phyloP scores from a whole-genome alignment of 202 grass and related monocot species.

The Eragrostis tef region DNA sequence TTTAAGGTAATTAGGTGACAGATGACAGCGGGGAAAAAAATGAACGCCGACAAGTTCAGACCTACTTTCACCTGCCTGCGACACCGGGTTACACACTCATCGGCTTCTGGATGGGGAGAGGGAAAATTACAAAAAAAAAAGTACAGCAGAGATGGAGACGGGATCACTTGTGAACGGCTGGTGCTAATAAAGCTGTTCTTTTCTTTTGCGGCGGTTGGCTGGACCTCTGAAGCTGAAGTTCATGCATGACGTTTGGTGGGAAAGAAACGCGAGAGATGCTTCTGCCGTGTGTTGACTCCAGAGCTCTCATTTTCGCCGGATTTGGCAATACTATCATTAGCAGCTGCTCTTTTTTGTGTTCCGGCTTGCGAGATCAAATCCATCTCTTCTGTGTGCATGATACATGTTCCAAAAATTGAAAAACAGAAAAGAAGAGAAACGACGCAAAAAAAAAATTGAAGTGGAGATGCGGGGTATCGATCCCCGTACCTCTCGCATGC shows the following conservation, averaged over 20 bases:
- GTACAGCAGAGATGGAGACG: not conserved
- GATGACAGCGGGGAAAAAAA: not conserved
- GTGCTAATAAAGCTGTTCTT: not conserved
- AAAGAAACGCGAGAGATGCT: too few relatives aligned
- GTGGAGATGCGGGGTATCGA: slow-evolving; percentile 15
- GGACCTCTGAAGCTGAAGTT: not conserved
- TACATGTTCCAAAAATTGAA: too few relatives aligned
- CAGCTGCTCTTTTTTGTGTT: too few relatives aligned
- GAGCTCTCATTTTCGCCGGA: slow-evolving; percentile 11
- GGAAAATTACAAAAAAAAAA: not conserved
- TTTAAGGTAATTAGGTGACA: slow-evolving; percentile 31
- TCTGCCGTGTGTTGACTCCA: not conserved
- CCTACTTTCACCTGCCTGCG: slow-evolving; percentile 42
- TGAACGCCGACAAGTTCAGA: slow-evolving; percentile 22
- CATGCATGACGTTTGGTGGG: too few relatives aligned
- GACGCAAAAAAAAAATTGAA: not conserved
- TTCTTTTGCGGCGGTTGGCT: slow-evolving; percentile 5
- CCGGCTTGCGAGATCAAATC: too few relatives aligned
- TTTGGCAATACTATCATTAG: not conserved
- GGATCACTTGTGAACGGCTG: not conserved
- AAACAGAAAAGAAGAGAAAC: too few relatives aligned
- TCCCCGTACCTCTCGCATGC: slow-evolving; percentile 15
- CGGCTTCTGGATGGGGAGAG: slow-evolving; percentile 14
- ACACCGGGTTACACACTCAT: not conserved
- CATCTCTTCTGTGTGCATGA: too few relatives aligned